Percentiles rank a stretch among this genome's conserved stretches.
phyloP scores from a whole-genome alignment of 129 eudicot genomes.

The Gnaphalium uliginosum region DNA sequence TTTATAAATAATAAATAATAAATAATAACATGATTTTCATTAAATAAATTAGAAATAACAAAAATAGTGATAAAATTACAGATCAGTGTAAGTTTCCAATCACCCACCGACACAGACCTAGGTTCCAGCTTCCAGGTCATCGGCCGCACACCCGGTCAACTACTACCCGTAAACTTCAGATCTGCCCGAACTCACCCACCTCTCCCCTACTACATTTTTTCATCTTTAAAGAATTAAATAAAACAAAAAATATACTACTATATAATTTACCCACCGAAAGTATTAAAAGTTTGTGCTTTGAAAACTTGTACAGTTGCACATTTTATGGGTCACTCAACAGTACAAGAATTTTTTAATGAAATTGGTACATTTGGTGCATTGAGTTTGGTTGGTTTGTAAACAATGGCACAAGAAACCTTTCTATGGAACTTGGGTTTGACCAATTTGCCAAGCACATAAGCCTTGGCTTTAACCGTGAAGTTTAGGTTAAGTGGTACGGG shows the following conservation, averaged over 20 bases:
- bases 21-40: not conserved
- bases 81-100: conserved; percentile 21
- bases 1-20: too few relatives aligned
- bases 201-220: conserved; percentile 19
- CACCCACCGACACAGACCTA: conserved; percentile 34
- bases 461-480: conserved; percentile 73
- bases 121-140: conserved; percentile 26
- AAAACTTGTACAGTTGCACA: conserved; percentile 20
- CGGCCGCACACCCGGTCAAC: conserved; percentile 20
- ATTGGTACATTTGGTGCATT: conserved; percentile 50
- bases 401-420: conserved; percentile 49
- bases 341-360: conserved; percentile 62
- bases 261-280: conserved; percentile 22
- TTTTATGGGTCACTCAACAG: conserved; percentile 40
- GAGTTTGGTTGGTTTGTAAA: conserved; percentile 68
- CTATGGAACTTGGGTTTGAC: conserved; percentile 84
- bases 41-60: not conserved
- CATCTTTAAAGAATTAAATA: conserved; percentile 24
- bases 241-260: conserved; percentile 5
- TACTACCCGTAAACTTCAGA: conserved; percentile 32
- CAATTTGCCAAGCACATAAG: conserved; percentile 76
- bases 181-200: conserved; percentile 34
- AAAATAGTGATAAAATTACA: conserved; percentile 25
- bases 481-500: conserved; percentile 66
- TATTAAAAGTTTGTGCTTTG: conserved; percentile 3